Base-by-base conservation (phyloP, 495 filamentous ascomycete species). In the Penicillium longicatenatum region DNA sequence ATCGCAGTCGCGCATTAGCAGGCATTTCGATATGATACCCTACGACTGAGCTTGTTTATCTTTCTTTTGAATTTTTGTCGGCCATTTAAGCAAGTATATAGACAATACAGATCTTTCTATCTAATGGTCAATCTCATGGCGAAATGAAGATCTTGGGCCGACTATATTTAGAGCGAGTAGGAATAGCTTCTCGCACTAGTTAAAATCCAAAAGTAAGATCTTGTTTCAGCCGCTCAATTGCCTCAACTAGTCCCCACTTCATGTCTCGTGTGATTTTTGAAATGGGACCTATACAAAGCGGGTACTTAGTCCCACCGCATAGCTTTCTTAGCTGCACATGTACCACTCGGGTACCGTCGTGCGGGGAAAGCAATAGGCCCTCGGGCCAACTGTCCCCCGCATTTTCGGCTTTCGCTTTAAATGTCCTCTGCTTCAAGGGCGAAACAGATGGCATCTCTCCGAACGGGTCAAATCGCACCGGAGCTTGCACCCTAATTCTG, bases 21-120 rank as follows among this genome's bases (percentile, higher is more conserved):
- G 75, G 75, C 75, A 74, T 77, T 77, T 75, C 69, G 72, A 75
- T 75, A 75, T 78, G 75, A 78, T 78, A 78, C 75, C 75, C 75
- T 76, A 78, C 72, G 70, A 72, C 72, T 70, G 72, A 75, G 69
- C 70, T 76, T 66, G 58, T 63, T 61, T 57, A 62, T 54, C 21
- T 60, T 52, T 54, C 45, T 58, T 62, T 65, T 54, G 31, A 19
- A 50, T 58, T 52, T 54, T 29, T 49, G 50, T 52, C 51, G 46
- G 41, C 50, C 50, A 60, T 61, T 55, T 55, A 39, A 39, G 43
- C 48, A 52, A 46, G 58, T 59, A 63, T 53, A 63, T 63, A 63
- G 61, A 63, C 61, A 59, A 63, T 56, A 63, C 56, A 59, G 52
- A 59, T 55, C 48, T 30, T 44, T 45, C 41, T 24, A 48, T 48